A percentile compares a stretch with the other conserved stretches of the same genome.
These are phyloP conservation scores for Flaveria ramosissima DNA, from an alignment of 129 eudicot species.

Conservation along the genomic window DNA sequence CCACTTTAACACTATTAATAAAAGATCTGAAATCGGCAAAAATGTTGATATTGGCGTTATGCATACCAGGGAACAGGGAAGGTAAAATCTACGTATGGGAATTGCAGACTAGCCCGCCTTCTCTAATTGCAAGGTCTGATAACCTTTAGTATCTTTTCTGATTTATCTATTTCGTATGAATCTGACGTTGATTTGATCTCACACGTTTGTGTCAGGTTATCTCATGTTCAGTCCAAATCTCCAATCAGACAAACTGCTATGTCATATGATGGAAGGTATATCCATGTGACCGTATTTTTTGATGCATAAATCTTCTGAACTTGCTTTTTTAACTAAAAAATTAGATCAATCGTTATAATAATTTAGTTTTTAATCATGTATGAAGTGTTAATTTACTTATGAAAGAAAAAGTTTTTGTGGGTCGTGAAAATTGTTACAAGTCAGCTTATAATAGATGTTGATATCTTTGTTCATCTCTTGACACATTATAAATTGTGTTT, in stretches of 20 bases:
- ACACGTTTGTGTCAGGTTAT: conserved; percentile 54
- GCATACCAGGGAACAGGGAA: conserved; percentile 79
- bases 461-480: not conserved
- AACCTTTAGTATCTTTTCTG: not conserved
- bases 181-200: conserved; percentile 1
- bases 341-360: not conserved
- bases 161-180: not conserved
- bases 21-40: not conserved
- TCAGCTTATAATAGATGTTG: not conserved
- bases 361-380: not conserved
- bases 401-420: not conserved
- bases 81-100: conserved; percentile 98
- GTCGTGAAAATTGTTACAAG: not conserved
- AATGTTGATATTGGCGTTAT: conserved; percentile 9
- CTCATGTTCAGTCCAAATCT: conserved; percentile 87
- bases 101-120: conserved; percentile 87
- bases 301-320: not conserved
- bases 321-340: not conserved
- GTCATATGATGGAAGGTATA: conserved; percentile 95
- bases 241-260: conserved; percentile 96
- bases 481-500: conserved; percentile 17
- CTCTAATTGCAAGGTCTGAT: conserved; percentile 74
- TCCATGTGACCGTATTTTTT: not conserved
- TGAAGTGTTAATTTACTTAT: not conserved
- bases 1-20: not conserved